A percentile compares a stretch with the other conserved stretches of the same genome.
These are phyloP conservation scores for Fusarium ramigenum DNA, from an alignment of 2,329 filamentous ascomycete genomes.

Conservation along the genomic window DNA sequence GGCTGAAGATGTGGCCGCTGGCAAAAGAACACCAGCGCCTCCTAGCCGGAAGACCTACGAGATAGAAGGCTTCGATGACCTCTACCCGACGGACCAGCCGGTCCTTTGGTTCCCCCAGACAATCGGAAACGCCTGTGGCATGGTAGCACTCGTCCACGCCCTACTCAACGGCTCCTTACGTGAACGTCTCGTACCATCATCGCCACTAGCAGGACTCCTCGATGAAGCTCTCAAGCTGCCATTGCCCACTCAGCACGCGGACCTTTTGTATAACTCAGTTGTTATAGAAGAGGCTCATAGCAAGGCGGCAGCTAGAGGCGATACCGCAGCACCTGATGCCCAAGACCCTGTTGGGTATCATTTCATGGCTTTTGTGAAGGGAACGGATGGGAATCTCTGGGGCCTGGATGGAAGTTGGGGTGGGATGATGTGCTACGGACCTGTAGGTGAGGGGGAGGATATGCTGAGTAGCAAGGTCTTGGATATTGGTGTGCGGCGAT, in stretches of 20 bases:
- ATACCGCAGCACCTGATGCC: neutral
- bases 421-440: neutral
- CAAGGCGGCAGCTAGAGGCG: neutral
- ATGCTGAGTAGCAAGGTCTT: neutral
- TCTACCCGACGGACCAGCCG: neutral
- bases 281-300: fast-evolving
- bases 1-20: neutral
- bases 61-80: neutral
- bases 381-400: neutral
- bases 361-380: neutral
- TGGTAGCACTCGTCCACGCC: neutral
- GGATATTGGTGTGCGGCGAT: neutral
- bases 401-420: neutral
- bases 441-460: neutral
- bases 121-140: neutral
- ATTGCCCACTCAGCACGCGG: neutral
- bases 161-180: neutral
- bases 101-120: neutral
- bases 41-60: neutral
- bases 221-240: neutral
- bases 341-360: neutral
- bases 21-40: neutral
- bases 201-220: neutral
- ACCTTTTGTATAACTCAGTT: neutral
- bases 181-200: neutral